These are phyloP conservation scores for Rutstroemia sp. DNA, from an alignment of 2,329 filamentous ascomycete genomes.

Conservation along the genomic window DNA sequence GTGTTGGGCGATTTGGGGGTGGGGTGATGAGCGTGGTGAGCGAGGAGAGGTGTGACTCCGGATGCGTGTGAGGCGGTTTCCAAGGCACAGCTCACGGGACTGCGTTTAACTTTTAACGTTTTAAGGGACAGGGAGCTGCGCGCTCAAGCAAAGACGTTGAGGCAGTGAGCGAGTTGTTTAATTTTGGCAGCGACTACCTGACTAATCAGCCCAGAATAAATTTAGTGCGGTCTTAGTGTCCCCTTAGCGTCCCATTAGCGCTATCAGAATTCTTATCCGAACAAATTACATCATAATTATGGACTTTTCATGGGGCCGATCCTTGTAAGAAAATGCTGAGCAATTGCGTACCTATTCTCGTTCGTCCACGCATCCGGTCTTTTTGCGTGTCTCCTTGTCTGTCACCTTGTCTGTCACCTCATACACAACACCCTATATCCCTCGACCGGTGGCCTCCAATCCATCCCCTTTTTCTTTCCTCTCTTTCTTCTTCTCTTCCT, in stretches of 20 bases:
- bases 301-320: background rate
- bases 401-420: background rate
- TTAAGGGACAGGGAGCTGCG: too few relatives aligned
- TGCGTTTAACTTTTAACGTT: too few relatives aligned
- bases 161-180: background rate
- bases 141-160: too few relatives aligned
- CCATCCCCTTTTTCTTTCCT: background rate
- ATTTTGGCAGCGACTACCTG: background rate
- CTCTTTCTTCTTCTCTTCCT: background rate
- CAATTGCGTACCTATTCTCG: background rate
- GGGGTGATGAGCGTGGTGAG: background rate
- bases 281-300: slow-evolving; percentile 2
- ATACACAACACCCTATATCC: background rate
- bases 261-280: background rate
- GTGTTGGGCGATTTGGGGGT: too few relatives aligned
- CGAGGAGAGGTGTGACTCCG: background rate
- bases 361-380: background rate
- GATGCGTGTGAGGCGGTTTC: background rate
- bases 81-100: background rate
- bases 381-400: background rate
- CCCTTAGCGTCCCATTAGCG: background rate
- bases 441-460: background rate
- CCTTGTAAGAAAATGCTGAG: background rate
- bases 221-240: background rate
- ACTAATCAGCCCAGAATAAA: background rate